phyloP scores from a whole-genome alignment of 352 stramenopile genomes.

The Globisporangium cylindrosporum region DNA sequence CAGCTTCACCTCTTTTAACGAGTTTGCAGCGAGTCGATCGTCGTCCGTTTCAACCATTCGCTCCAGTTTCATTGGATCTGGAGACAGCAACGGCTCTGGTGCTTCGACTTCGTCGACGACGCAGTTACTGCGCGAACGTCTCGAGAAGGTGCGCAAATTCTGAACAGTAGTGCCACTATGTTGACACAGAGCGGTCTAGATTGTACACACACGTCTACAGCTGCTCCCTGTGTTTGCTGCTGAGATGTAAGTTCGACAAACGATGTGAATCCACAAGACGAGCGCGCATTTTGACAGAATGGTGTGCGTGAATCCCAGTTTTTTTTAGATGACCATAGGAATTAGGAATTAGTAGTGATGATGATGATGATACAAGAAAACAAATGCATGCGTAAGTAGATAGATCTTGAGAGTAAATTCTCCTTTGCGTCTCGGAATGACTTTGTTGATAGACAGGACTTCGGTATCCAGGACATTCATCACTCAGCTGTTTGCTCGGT shows the following conservation, averaged over 20 bases:
- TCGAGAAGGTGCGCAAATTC: slow-evolving; percentile 24
- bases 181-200: background rate
- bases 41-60: slow-evolving; percentile 8
- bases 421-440: too few species aligned
- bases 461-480: too few species aligned
- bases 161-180: background rate
- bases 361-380: background rate
- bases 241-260: background rate
- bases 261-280: background rate
- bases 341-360: background rate
- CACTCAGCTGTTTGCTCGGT: too few species aligned
- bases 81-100: background rate
- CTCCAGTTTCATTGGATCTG: slow-evolving; percentile 10
- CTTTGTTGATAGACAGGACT: too few species aligned
- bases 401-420: background rate
- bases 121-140: slow-evolving; percentile 22
- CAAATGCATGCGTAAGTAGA: background rate
- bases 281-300: background rate
- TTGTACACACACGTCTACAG: background rate
- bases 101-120: slow-evolving; percentile 18
- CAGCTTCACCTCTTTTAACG: slow-evolving; percentile 50
- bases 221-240: background rate
- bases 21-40: slow-evolving; percentile 31
- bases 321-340: background rate
- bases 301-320: background rate